These are phyloP conservation scores for Tetracentron sinense DNA, from an alignment of 164 flowering plant species.

Conservation along the genomic window DNA sequence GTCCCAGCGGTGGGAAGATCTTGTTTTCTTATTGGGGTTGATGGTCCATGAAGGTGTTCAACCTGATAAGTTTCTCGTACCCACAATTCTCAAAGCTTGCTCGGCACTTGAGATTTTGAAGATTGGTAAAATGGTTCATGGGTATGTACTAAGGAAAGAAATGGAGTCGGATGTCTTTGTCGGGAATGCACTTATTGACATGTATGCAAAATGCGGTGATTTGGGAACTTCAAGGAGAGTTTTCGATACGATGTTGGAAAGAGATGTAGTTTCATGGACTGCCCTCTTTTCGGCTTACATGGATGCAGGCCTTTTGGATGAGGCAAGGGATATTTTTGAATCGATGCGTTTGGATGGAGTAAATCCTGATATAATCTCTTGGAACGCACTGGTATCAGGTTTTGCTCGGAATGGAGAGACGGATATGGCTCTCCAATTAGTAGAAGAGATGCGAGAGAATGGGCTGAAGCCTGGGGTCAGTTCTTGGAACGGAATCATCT, in stretches of 20 bases:
- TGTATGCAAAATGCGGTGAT: slow-evolving; percentile 45
- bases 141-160: slow-evolving; percentile 30
- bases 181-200: slow-evolving; percentile 45
- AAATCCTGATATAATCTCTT: slow-evolving; percentile 44
- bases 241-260: slow-evolving; percentile 35
- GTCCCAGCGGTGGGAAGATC: slow-evolving; percentile 32
- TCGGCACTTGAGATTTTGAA: slow-evolving; percentile 22
- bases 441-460: slow-evolving; percentile 37
- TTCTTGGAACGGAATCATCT: slow-evolving; percentile 52
- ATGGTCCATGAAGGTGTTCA: slow-evolving; percentile 38
- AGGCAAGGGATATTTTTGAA: slow-evolving; percentile 33
- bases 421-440: slow-evolving; percentile 26
- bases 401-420: slow-evolving; percentile 41
- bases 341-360: slow-evolving; percentile 37
- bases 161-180: slow-evolving; percentile 35
- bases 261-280: slow-evolving; percentile 57
- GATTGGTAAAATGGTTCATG: slow-evolving; percentile 45
- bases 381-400: slow-evolving; percentile 47
- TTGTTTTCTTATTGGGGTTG: slow-evolving; percentile 27
- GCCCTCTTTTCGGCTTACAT: slow-evolving; percentile 37
- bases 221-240: slow-evolving; percentile 26
- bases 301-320: slow-evolving; percentile 35
- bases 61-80: slow-evolving; percentile 47
- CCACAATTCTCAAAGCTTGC: slow-evolving; percentile 48
- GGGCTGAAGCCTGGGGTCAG: slow-evolving; percentile 37